Conservation (phyloP, 495 filamentous ascomycete genomes). For the Usnea hakonensis region DNA sequence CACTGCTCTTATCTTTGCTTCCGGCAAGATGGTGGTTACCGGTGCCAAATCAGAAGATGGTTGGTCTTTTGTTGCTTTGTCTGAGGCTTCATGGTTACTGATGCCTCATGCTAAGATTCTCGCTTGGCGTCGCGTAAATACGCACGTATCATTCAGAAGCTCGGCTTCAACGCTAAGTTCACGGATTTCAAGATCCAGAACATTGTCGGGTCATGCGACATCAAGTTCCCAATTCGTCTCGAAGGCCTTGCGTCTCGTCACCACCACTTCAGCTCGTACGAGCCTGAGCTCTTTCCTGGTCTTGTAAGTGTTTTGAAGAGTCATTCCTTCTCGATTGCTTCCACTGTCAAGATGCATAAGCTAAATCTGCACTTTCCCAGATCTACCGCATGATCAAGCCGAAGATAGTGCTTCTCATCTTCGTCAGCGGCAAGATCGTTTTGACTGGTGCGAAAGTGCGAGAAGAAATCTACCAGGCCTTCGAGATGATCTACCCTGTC, state of each 20-base stretch:
- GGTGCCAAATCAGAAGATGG: slow-evolving; percentile 96
- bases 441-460: slow-evolving; percentile 96
- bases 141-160: slow-evolving; percentile 98
- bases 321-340: neutral
- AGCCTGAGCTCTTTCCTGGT: slow-evolving; percentile 97
- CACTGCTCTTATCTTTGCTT: slow-evolving; percentile 94
- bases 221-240: slow-evolving; percentile 97
- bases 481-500: slow-evolving; percentile 98
- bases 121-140: slow-evolving; percentile 97
- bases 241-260: slow-evolving; percentile 92
- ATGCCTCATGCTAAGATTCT: slow-evolving; percentile 42
- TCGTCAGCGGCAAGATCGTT: slow-evolving; percentile 98
- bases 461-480: slow-evolving; percentile 98
- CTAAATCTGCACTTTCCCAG: neutral
- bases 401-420: slow-evolving; percentile 97
- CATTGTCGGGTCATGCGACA: slow-evolving; percentile 83
- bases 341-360: neutral
- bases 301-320: slow-evolving; percentile 32
- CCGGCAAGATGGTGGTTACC: slow-evolving; percentile 99
- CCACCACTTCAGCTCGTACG: slow-evolving; percentile 99
- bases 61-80: neutral
- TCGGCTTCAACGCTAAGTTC: slow-evolving; percentile 99
- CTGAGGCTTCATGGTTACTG: neutral
- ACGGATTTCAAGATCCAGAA: slow-evolving; percentile 99
- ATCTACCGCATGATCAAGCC: slow-evolving; percentile 99